Percentiles rank a stretch among this genome's conserved stretches.
These are phyloP conservation scores for Teunomyces cretensis DNA, from an alignment of 805 yeast genomes.

Conservation along the genomic window DNA sequence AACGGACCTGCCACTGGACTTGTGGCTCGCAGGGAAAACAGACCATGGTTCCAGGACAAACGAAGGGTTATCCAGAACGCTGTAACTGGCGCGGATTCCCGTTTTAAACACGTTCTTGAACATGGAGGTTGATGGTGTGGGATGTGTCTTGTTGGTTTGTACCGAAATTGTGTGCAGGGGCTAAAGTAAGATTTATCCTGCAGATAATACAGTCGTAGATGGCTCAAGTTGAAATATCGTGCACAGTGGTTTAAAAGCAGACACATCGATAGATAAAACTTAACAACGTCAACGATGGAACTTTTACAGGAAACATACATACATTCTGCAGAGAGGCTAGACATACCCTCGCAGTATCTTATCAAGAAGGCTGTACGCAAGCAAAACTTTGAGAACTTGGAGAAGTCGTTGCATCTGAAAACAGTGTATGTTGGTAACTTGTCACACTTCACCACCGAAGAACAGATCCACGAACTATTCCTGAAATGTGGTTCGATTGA, in stretches of 20 bases:
- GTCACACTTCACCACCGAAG: slow-evolving; percentile 90
- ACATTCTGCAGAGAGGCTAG: slow-evolving; percentile 66
- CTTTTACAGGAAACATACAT: slow-evolving; percentile 47
- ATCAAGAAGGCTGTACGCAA: slow-evolving; percentile 62
- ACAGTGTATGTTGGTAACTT: slow-evolving; percentile 92
- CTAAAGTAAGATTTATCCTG: background rate
- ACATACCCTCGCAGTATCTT: slow-evolving; percentile 69
- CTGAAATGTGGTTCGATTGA: slow-evolving; percentile 77
- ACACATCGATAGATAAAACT: too few species aligned
- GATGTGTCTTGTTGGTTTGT: background rate
- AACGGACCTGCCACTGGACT: slow-evolving; percentile 57
- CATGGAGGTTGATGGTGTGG: slow-evolving; percentile 29
- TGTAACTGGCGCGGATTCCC: slow-evolving; percentile 67
- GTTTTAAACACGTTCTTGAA: slow-evolving; percentile 52
- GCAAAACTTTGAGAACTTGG: slow-evolving; percentile 56
- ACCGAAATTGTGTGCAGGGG: background rate
- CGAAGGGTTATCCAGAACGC: slow-evolving; percentile 66
- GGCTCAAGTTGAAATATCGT: too few species aligned
- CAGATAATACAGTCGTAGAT: background rate
- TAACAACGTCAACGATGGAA: too few species aligned
- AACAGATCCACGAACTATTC: slow-evolving; percentile 86
- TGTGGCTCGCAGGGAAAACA: slow-evolving; percentile 79
- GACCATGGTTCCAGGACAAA: slow-evolving; percentile 82
- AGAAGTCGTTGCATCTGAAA: slow-evolving; percentile 60
- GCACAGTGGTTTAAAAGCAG: too few species aligned